Base-by-base conservation (phyloP, 1,284 basidiomycete genomes). In the Rhodotorula sp. region DNA sequence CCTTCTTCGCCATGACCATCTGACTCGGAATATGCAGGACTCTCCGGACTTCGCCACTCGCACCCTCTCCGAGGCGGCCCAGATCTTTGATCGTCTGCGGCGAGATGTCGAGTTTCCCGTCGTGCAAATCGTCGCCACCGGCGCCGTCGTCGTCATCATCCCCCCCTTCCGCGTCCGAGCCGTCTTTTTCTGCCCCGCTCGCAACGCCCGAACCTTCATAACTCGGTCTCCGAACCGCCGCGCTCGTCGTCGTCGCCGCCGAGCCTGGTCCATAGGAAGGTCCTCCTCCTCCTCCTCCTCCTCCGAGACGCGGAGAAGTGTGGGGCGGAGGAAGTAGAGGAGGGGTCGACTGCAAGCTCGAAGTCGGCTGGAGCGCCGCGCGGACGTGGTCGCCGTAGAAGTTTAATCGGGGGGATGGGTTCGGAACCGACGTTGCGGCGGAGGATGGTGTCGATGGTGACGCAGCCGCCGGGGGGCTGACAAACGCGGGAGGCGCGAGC, bases 21-120 rank as follows among this genome's bases (percentile, higher is more conserved):
- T 88, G 88, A 0, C 87, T 91, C 62, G 88, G 88, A 79, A 84
- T 87, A 81, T 94, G 91, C 77, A 84, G 87, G 58, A 97, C 96
- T 81, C 93, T 91, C 81, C 93, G 89, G 29, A 99, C 97, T 10
- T 93, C 91, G 54, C 97, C 97, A 67, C 95, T 93, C 29, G 95
- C 92, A 52, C 97, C 97, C 80, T 99, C 97, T 20, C 97, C 97
- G 1, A 99, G 84, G 54, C 90, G 85, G 23, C 84, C 82, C 2
- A 77, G 56, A 47, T 77, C 75, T 65, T 78, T 62, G n/a, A 79
- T 58, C 18, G 67, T 67, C 7, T 54, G 68, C 6, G 78, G 68
- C 46, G 67, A 65, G 21, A 79, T 69, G 59, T 77, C 77, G 26
- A 75, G 54, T 26, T 56, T 56, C 26, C 18, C 54, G 26, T 29